Percentiles rank a stretch among this genome's conserved stretches.
Conservation (phyloP, 768 basidiomycete genomes). For the Rubroboletus pulcherrimus region DNA sequence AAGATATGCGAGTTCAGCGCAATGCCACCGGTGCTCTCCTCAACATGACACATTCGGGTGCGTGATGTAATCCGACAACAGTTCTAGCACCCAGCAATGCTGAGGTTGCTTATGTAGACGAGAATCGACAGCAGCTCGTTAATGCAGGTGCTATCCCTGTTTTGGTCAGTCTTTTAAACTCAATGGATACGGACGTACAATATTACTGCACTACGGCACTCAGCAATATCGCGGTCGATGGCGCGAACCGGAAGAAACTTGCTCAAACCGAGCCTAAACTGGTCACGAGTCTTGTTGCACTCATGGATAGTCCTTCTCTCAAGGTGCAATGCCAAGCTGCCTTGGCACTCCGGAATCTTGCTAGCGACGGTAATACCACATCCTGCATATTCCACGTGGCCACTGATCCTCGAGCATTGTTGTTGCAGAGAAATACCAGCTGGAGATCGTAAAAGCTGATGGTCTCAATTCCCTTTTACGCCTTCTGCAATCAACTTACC, state of each 20-base stretch:
- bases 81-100: background rate
- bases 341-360: constrained; percentile 91
- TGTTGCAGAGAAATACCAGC: constrained; percentile 87
- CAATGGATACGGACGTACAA: constrained; percentile 98
- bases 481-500: constrained; percentile 92
- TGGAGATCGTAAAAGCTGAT: constrained; percentile 96
- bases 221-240: constrained; percentile 98
- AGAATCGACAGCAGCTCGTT: constrained; percentile 97
- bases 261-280: constrained; percentile 92
- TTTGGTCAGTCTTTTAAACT: constrained; percentile 88
- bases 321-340: constrained; percentile 99
- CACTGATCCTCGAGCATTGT: constrained; percentile 2
- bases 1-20: constrained; percentile 98
- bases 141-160: constrained; percentile 98
- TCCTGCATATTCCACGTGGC: constrained; percentile 14
- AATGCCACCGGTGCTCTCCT: constrained; percentile 97
- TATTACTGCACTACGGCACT: constrained; percentile 99
- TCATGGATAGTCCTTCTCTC: constrained; percentile 96
- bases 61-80: constrained; percentile 15
- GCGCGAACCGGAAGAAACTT: constrained; percentile 90
- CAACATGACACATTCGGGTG: constrained; percentile 99
- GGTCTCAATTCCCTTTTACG: constrained; percentile 90
- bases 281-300: constrained; percentile 85
- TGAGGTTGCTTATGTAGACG: constrained; percentile 53
- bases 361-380: constrained; percentile 74